Base-by-base conservation (phyloP, 2,329 filamentous ascomycete species). In the Paraphoma chrysanthemicola region DNA sequence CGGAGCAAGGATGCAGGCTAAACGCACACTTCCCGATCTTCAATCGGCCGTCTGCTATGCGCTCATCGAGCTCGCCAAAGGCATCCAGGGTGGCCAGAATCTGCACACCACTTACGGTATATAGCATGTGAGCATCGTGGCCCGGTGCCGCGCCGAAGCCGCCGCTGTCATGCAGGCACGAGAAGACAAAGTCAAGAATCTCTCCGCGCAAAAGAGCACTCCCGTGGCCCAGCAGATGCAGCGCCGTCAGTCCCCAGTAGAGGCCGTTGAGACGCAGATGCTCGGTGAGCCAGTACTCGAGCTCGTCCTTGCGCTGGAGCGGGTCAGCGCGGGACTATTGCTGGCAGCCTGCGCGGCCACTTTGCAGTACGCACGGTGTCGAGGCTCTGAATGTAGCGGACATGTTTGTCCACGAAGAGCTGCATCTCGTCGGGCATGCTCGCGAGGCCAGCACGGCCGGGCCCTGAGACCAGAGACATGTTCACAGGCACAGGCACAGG, bases 201-300 rank as follows among this genome's bases (percentile, higher is more conserved):
- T 91, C 88, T 51, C 88, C 83, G 51, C 91, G 87, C 10, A 94
- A 90, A 9, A 99, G 85, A 3, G 90, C 92, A 60, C 96, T 87
- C 1, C 93, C 92, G 53, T 86, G 89, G 47, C 88, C 86, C 56
- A 99, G 87, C 29, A 98, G 84, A 81, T 97, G 90, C 41, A 98
- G 85, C 6, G 94, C 90, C 6, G 89, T 95, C 54, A 99, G 80
- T 12, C 95, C 95, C 95, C 95, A 99, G 79, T 99, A 99, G 46
- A 99, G 86, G 44, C 95, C 95, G 75, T 95, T 97, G 55, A 99
- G 85, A 59, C 95, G 92, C 65, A 99, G 84, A 76, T 99, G 95
- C 79, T 99, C 94, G 12, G 95, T 99, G 74, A 98, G 84, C 90
- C 94, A 97, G 81, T 98, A 99, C 77, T 97, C 93, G 68, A 97